phyloP scores from a whole-genome alignment of 306 rosid genomes.

The Inga oerstediana region DNA sequence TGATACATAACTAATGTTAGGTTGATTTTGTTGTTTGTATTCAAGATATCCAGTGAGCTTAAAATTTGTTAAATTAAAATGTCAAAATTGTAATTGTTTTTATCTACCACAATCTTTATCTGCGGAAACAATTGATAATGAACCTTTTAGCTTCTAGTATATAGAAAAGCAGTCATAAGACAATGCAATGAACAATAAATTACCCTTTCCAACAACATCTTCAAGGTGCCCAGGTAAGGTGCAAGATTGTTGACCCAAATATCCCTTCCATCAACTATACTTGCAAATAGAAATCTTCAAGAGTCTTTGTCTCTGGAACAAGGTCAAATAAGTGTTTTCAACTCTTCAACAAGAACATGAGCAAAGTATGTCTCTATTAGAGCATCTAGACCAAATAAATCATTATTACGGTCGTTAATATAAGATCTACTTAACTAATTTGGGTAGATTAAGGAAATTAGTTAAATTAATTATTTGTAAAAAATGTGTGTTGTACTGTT shows the following conservation, averaged over 20 bases:
- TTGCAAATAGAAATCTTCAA: no score
- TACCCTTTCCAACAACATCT: conserved; percentile 60
- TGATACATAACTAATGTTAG: no score
- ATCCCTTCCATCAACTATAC: conserved; percentile 32
- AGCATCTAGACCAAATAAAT: background rate
- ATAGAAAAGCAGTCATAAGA: conserved; percentile 14
- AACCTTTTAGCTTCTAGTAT: conserved; percentile 4
- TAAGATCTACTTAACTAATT: no score
- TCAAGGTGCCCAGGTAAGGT: conserved; percentile 48
- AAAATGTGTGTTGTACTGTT: no score
- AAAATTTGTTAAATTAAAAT: background rate
- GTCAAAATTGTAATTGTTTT: conserved; percentile 9
- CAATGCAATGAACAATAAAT: background rate
- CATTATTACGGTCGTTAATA: no score
- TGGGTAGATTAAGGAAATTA: no score
- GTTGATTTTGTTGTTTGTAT: no score
- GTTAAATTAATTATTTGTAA: background rate
- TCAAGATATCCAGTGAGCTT: conserved; percentile 1
- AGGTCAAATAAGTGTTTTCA: no score
- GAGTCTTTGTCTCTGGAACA: no score
- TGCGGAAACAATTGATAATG: background rate
- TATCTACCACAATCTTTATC: conserved; percentile 31
- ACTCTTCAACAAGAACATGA: no score
- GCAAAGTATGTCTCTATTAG: no score
- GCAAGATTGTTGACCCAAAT: conserved; percentile 70